These are phyloP conservation scores for Umbelopsis isabellina DNA, from an alignment of 192 early-diverging fungal genomes.

Conservation along the genomic window DNA sequence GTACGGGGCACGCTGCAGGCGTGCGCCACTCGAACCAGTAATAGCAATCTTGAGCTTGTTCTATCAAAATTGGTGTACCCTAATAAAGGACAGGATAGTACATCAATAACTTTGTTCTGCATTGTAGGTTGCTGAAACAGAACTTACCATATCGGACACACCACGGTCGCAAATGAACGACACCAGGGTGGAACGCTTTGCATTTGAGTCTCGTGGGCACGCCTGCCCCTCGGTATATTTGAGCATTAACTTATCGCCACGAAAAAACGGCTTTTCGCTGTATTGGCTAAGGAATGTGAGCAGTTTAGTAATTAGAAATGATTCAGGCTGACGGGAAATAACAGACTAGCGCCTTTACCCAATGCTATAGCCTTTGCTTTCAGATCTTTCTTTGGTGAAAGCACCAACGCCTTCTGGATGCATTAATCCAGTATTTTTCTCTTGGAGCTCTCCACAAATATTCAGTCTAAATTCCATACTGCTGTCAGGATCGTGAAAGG, in stretches of 20 bases:
- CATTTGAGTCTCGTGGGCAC: conserved; percentile 34
- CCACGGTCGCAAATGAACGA: conserved; percentile 44
- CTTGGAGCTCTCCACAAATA: conserved; percentile 37
- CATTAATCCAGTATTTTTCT: conserved; percentile 14
- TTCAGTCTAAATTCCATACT: conserved; percentile 42
- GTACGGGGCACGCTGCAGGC: conserved; percentile 38
- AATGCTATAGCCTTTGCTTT: conserved; percentile 29
- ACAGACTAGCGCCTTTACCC: conserved; percentile 13
- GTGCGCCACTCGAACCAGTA: conserved; percentile 61
- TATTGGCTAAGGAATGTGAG: not conserved
- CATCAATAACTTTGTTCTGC: not conserved
- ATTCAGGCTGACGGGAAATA: not conserved
- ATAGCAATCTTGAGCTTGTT: conserved; percentile 45
- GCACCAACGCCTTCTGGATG: conserved; percentile 21
- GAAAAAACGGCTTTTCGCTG: conserved; percentile 30
- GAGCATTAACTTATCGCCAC: conserved; percentile 42
- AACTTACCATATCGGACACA: conserved; percentile 16
- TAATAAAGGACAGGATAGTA: not conserved
- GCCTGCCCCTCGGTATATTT: conserved; percentile 46
- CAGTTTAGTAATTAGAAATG: not conserved
- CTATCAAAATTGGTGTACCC: conserved; percentile 48
- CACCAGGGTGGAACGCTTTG: conserved; percentile 40
- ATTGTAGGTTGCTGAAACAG: not conserved
- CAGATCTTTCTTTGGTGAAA: conserved; percentile 30
- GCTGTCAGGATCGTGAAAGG: conserved; percentile 3